Evolutionary conservation across 768 basidiomycete genomes (phyloP).

Genomic region (Leccinum sublutescens): DNA sequence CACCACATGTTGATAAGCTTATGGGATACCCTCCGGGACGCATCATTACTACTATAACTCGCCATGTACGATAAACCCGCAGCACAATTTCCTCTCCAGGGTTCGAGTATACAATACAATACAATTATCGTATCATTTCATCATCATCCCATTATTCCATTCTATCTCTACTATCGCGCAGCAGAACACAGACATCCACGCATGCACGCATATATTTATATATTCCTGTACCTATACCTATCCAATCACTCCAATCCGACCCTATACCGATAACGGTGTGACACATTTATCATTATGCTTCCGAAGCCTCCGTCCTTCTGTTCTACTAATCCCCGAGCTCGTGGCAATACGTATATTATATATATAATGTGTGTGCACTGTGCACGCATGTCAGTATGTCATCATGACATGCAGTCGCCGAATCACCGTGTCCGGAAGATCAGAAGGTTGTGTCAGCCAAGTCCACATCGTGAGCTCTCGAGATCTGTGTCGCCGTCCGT

Average conservation of each 20-base stretch:
- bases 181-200: not conserved
- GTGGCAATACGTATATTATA: not conserved
- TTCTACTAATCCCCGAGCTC: not conserved
- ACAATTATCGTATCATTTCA: not conserved
- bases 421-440: not conserved
- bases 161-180: not conserved
- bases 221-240: not conserved
- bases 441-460: not conserved
- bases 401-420: not conserved
- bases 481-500: not conserved
- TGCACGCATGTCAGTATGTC: not conserved
- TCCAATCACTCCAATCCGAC: not conserved
- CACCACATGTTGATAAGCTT: constrained; percentile 14
- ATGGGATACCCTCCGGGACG: constrained; percentile 19
- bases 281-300: not conserved
- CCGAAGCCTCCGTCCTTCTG: not conserved
- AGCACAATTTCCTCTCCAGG: not conserved
- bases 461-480: not conserved
- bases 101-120: not conserved
- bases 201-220: not conserved
- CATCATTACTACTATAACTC: not conserved
- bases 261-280: not conserved
- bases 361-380: not conserved
- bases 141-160: not conserved
- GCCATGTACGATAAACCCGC: not conserved